A percentile compares a stretch with the other conserved stretches of the same genome.
phyloP scores from a whole-genome alignment of 2,329 filamentous ascomycete species.

The Penicillium griseofulvum region DNA sequence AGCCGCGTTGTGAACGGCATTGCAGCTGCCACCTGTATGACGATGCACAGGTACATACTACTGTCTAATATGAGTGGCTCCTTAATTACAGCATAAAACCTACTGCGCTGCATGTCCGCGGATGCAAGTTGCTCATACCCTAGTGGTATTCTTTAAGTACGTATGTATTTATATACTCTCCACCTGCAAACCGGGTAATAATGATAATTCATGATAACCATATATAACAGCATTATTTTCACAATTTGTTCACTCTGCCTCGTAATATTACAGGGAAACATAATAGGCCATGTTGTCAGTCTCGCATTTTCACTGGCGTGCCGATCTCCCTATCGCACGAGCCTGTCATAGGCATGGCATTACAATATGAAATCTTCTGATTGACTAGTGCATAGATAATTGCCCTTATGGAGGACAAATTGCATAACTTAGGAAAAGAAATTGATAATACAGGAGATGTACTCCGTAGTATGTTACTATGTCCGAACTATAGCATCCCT shows the following conservation, averaged over 20 bases:
- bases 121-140: background rate
- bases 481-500: background rate
- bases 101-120: background rate
- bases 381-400: background rate
- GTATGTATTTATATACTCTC: background rate
- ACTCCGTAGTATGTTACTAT: background rate
- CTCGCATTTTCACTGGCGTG: background rate
- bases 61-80: background rate
- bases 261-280: background rate
- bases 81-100: background rate
- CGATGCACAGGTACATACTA: background rate
- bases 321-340: constrained; percentile 5
- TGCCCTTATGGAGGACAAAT: background rate
- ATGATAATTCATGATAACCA: background rate
- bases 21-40: constrained; percentile 12
- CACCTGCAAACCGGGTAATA: background rate
- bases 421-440: background rate
- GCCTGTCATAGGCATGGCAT: background rate
- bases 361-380: background rate
- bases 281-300: background rate
- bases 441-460: background rate
- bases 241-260: background rate
- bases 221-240: background rate
- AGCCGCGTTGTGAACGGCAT: constrained; percentile 9
- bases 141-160: background rate